Evolutionary conservation across 2,329 filamentous ascomycete species (phyloP).

Genomic region (Anisogramma anomala): DNA sequence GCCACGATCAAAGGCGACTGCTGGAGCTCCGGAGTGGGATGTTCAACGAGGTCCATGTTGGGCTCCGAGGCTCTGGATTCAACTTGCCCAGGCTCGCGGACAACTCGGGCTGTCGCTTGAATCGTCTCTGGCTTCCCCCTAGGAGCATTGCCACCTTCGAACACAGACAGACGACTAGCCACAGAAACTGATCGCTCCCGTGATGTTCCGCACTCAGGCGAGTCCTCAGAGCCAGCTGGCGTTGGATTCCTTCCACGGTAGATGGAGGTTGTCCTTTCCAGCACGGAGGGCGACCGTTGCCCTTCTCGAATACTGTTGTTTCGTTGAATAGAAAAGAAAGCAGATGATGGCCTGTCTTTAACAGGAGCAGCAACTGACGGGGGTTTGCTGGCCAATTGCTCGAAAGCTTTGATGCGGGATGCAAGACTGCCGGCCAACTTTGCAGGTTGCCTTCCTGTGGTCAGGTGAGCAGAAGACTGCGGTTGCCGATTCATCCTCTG

Average conservation of each 20-base stretch:
- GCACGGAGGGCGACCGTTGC: conserved; percentile 34
- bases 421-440: conserved; percentile 87
- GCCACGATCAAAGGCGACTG: conserved; percentile 49
- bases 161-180: conserved; percentile 44
- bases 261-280: conserved; percentile 32
- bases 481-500: conserved; percentile 44
- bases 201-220: conserved; percentile 29
- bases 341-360: conserved; percentile 36
- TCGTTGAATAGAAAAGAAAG: conserved; percentile 46
- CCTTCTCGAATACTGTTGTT: conserved; percentile 34
- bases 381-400: conserved; percentile 53
- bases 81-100: conserved; percentile 49
- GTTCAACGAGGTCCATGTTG: conserved; percentile 32
- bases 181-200: conserved; percentile 43
- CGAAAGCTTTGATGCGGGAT: conserved; percentile 84
- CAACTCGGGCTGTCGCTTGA: conserved; percentile 77
- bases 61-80: conserved; percentile 30
- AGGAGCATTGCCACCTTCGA: conserved; percentile 35
- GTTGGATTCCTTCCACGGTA: conserved; percentile 24
- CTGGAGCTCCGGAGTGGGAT: conserved; percentile 39
- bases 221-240: conserved; percentile 33
- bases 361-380: conserved; percentile 11
- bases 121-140: conserved; percentile 57
- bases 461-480: conserved; percentile 35
- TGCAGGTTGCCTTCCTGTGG: conserved; percentile 52